These are phyloP conservation scores for Sugiyamaella castrensis DNA, from an alignment of 1,139 yeast species.

Conservation along the genomic window DNA sequence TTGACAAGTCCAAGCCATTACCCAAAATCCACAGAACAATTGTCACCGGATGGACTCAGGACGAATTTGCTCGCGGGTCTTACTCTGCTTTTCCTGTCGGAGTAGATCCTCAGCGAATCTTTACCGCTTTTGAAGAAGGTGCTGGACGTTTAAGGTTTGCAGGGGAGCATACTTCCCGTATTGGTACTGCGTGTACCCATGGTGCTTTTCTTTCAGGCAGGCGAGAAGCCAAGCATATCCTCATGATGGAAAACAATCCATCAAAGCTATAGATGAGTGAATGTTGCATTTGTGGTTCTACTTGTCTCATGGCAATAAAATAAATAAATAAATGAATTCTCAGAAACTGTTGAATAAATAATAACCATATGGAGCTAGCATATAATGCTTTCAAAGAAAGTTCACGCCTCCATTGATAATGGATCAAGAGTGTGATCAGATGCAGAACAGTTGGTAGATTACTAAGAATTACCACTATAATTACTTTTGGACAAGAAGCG, in stretches of 20 bases:
- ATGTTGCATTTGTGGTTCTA: too few species aligned
- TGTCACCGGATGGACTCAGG: slow-evolving; percentile 65
- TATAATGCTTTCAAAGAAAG: too few species aligned
- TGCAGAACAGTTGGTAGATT: too few species aligned
- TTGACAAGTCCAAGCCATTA: slow-evolving; percentile 21
- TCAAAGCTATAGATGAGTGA: too few species aligned
- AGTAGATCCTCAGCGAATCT: slow-evolving; percentile 61
- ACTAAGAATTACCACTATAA: too few species aligned
- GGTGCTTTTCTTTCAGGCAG: slow-evolving; percentile 75
- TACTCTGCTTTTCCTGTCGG: slow-evolving; percentile 66
- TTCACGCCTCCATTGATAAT: too few species aligned
- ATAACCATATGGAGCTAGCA: too few species aligned
- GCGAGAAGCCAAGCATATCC: slow-evolving; percentile 52
- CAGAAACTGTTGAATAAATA: too few species aligned
- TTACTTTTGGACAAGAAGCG: too few species aligned
- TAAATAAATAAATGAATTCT: too few species aligned
- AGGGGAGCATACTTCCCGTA: slow-evolving; percentile 73
- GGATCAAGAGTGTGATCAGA: too few species aligned
- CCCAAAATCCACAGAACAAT: slow-evolving; percentile 53
- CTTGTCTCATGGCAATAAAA: too few species aligned
- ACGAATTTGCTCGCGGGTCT: slow-evolving; percentile 68
- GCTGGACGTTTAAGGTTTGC: slow-evolving; percentile 64
- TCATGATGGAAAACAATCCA: background rate
- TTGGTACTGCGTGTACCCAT: slow-evolving; percentile 80
- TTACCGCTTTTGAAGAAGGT: slow-evolving; percentile 55